phyloP scores from a whole-genome alignment of 2,329 filamentous ascomycete genomes.

The Blumeria graminis region DNA sequence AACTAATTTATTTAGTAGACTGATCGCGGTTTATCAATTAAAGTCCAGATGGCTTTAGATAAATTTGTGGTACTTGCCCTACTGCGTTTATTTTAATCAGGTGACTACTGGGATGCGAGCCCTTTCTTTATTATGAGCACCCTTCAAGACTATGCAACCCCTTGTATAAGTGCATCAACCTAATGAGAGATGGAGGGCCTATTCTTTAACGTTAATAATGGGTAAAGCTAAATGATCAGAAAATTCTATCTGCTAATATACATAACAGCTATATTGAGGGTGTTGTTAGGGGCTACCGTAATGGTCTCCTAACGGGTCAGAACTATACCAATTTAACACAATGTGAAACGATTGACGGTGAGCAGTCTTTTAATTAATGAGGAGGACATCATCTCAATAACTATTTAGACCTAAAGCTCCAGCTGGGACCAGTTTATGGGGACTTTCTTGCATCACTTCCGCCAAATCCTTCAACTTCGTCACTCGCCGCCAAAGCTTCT shows the following conservation, averaged over 20 bases:
- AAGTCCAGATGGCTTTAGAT: no score
- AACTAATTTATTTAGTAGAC: no score
- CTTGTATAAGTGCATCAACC: background rate
- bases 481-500: constrained; percentile 81
- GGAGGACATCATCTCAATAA: background rate
- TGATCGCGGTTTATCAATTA: no score
- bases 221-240: constrained; percentile 25
- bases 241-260: constrained; percentile 8
- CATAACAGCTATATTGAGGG: constrained; percentile 69
- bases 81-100: no score
- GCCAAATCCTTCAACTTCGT: constrained; percentile 88
- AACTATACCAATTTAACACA: constrained; percentile 93
- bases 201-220: constrained; percentile 84
- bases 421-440: constrained; percentile 88
- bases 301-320: constrained; percentile 65
- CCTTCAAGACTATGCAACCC: background rate
- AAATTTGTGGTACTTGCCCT: no score
- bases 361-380: constrained; percentile 9
- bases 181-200: constrained; percentile 56
- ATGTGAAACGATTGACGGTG: constrained; percentile 94
- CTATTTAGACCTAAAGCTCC: constrained; percentile 70
- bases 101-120: no score
- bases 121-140: no score
- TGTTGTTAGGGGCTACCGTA: constrained; percentile 90
- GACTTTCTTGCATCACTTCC: constrained; percentile 87